phyloP scores from a whole-genome alignment of 2,329 filamentous ascomycete genomes.

The Venturia oleaginea region DNA sequence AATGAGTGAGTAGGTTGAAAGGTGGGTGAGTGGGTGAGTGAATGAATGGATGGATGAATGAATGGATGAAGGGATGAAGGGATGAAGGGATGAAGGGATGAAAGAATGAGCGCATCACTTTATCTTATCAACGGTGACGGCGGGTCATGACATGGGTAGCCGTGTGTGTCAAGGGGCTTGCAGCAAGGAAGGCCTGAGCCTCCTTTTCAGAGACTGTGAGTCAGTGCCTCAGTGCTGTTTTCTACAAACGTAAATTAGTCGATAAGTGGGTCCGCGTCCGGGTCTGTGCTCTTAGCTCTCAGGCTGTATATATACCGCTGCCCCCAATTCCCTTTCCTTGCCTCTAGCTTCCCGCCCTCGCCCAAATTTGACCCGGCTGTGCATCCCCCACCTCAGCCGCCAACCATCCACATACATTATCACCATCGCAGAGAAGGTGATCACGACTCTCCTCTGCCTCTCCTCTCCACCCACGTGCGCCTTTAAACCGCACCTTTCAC shows the following conservation, averaged over 20 bases:
- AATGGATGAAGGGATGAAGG: too few relatives aligned
- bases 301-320: too few relatives aligned
- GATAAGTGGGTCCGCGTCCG: neutral
- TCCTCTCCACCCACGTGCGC: neutral
- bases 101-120: too few relatives aligned
- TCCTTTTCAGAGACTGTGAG: slow-evolving; percentile 3
- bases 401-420: neutral
- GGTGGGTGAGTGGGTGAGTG: too few relatives aligned
- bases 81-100: too few relatives aligned
- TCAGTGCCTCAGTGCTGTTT: neutral
- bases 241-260: neutral
- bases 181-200: neutral
- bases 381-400: neutral
- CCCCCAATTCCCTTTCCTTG: too few relatives aligned
- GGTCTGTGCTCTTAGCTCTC: too few relatives aligned
- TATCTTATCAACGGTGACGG: neutral
- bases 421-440: neutral
- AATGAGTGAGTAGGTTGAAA: too few relatives aligned
- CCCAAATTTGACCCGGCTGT: neutral
- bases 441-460: neutral
- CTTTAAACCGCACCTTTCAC: slow-evolving; percentile 2
- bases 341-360: too few relatives aligned
- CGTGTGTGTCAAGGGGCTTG: neutral
- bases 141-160: too few relatives aligned
- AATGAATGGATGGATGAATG: too few relatives aligned